Conservation (phyloP, 176 grass and related monocot species). For the Saccharum spontaneum region DNA sequence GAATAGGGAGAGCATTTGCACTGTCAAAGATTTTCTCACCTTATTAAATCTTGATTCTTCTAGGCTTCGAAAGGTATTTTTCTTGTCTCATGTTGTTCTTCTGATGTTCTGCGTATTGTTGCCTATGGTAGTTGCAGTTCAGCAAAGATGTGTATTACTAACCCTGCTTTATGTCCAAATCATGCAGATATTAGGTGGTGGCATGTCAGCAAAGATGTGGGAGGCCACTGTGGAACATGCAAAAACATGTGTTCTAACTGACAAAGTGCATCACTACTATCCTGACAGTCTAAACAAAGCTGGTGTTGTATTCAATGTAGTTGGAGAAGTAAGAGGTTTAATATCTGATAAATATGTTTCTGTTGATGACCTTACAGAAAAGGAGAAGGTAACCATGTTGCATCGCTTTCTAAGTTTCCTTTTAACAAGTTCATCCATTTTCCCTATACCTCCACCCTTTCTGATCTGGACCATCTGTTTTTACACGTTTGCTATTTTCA, state of each 20-base stretch:
- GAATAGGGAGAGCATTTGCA: conserved; percentile 62
- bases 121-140: conserved; percentile 20
- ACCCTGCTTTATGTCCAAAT: conserved; percentile 31
- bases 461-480: neutral
- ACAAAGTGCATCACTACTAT: conserved; percentile 72
- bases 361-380: conserved; percentile 56
- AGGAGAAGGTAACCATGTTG: conserved; percentile 55
- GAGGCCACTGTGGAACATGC: conserved; percentile 80
- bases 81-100: conserved; percentile 9
- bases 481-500: conserved; percentile 41
- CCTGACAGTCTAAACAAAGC: conserved; percentile 49
- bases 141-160: conserved; percentile 19
- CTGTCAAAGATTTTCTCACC: conserved; percentile 86
- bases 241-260: conserved; percentile 53
- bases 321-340: conserved; percentile 75
- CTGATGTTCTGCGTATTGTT: conserved; percentile 2
- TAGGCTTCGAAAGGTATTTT: conserved; percentile 74
- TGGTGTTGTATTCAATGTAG: conserved; percentile 69
- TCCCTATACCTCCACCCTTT: neutral
- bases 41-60: conserved; percentile 61
- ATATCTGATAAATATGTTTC: conserved; percentile 56
- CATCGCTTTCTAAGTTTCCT: neutral
- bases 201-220: conserved; percentile 95
- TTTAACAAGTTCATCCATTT: neutral
- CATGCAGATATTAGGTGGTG: conserved; percentile 86